Conservation (phyloP, 768 basidiomycete genomes). For the Nidula microcarpa region DNA sequence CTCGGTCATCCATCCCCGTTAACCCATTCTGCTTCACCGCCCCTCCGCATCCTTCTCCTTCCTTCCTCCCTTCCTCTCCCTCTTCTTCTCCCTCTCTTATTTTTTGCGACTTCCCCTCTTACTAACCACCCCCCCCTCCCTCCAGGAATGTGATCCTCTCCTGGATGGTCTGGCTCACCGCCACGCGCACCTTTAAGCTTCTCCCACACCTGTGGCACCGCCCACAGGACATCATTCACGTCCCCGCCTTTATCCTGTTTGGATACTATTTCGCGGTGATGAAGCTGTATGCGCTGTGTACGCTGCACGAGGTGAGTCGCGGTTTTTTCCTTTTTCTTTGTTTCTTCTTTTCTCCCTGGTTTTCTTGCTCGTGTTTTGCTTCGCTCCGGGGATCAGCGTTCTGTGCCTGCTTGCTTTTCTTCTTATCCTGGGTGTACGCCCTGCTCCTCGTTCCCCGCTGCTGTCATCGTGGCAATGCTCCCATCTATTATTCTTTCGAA, state of each 20-base stretch:
- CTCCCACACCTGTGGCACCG: constrained; percentile 78
- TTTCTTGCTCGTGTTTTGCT: not conserved
- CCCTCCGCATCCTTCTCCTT: not conserved
- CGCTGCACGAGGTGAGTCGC: constrained; percentile 76
- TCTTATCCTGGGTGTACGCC: no score
- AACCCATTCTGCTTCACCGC: no score
- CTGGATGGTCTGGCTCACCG: constrained; percentile 68
- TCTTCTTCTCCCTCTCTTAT: not conserved
- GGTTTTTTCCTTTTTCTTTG: not conserved
- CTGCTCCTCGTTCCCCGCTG: no score
- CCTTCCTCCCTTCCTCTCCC: not conserved
- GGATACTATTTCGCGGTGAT: constrained; percentile 95
- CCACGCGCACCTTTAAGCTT: constrained; percentile 77
- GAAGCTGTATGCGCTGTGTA: constrained; percentile 90
- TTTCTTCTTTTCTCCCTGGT: not conserved
- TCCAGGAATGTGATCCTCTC: constrained; percentile 65
- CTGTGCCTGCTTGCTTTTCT: no score
- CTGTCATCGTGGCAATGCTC: no score
- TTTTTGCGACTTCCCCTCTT: not conserved
- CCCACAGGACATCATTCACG: constrained; percentile 74
- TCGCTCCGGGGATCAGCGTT: no score
- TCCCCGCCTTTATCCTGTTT: constrained; percentile 84
- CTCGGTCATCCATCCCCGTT: no score
- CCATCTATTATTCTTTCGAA: no score
- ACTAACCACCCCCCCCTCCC: constrained; percentile 4